A percentile compares a stretch with the other conserved stretches of the same genome.
Evolutionary conservation across 139 green algal genomes (phyloP).

Genomic region (Picochlorum sp.): DNA sequence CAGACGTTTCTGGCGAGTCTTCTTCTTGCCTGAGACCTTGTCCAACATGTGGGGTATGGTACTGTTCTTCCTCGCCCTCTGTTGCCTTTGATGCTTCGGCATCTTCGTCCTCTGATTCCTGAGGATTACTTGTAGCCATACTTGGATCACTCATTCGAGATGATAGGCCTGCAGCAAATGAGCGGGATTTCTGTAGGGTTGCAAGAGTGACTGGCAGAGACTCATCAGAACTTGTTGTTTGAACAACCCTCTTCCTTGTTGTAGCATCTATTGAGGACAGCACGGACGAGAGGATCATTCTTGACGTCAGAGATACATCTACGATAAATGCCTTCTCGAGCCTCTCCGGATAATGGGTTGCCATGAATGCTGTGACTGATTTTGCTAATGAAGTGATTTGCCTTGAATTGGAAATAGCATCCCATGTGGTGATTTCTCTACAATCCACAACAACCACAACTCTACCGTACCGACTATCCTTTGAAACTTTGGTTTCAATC

Average conservation of each 20-base stretch:
- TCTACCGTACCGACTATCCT: neutral
- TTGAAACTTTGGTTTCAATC: neutral
- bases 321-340: slow-evolving; percentile 36
- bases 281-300: slow-evolving; percentile 23
- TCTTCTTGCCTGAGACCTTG: neutral
- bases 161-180: neutral
- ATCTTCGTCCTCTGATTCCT: neutral
- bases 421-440: slow-evolving; percentile 12
- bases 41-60: neutral
- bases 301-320: slow-evolving; percentile 27
- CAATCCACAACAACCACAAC: slow-evolving; percentile 32
- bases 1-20: too few relatives aligned
- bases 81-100: neutral
- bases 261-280: slow-evolving; percentile 16
- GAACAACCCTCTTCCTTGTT: slow-evolving; percentile 26
- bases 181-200: slow-evolving; percentile 14
- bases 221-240: slow-evolving; percentile 6
- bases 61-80: neutral
- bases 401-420: slow-evolving; percentile 14
- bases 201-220: slow-evolving; percentile 24
- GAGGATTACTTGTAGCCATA: neutral
- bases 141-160: neutral
- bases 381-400: slow-evolving; percentile 31
- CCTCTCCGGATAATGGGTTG: slow-evolving; percentile 29
- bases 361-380: slow-evolving; percentile 19